phyloP scores from a whole-genome alignment of 225 moss, liverwort and hornwort genomes.

The Marchantia polymorpha region DNA sequence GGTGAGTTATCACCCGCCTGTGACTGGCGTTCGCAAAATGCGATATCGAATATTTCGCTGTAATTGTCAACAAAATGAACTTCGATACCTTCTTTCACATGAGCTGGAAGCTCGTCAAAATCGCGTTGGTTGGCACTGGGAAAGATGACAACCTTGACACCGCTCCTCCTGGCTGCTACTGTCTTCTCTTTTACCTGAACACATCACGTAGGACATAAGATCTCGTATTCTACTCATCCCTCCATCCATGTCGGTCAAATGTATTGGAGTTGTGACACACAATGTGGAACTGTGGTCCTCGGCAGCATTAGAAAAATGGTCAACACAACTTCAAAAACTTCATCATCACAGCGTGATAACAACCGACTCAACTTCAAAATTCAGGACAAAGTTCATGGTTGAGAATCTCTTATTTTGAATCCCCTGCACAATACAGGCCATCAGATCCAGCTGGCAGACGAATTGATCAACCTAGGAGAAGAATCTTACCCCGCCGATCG shows the following conservation, averaged over 20 bases:
- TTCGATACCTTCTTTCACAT: constrained; percentile 80
- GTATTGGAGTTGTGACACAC: too few relatives aligned
- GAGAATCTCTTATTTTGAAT: too few relatives aligned
- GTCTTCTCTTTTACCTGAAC: constrained; percentile 94
- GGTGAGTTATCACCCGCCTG: constrained; percentile 10
- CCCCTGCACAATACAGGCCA: too few relatives aligned
- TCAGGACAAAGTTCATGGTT: too few relatives aligned
- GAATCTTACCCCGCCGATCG: constrained; percentile 84
- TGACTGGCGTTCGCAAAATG: constrained; percentile 45
- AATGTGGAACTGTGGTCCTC: too few relatives aligned
- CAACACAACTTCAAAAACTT: too few relatives aligned
- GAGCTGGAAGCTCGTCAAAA: constrained; percentile 82
- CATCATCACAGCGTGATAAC: background rate
- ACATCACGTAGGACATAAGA: background rate
- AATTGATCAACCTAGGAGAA: background rate
- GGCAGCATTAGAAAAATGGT: too few relatives aligned
- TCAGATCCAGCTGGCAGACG: too few relatives aligned
- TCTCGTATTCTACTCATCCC: too few relatives aligned
- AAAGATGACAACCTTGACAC: constrained; percentile 88
- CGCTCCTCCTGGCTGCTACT: constrained; percentile 91
- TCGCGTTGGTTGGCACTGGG: constrained; percentile 83
- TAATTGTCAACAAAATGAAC: constrained; percentile 95
- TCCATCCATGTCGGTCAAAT: too few relatives aligned
- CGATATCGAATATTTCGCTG: constrained; percentile 71
- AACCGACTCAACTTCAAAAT: too few relatives aligned